Evolutionary conservation across 768 basidiomycete genomes (phyloP), one percentile per base, ranked within the genome.

Genomic region (Dendrothele bispora): DNA sequence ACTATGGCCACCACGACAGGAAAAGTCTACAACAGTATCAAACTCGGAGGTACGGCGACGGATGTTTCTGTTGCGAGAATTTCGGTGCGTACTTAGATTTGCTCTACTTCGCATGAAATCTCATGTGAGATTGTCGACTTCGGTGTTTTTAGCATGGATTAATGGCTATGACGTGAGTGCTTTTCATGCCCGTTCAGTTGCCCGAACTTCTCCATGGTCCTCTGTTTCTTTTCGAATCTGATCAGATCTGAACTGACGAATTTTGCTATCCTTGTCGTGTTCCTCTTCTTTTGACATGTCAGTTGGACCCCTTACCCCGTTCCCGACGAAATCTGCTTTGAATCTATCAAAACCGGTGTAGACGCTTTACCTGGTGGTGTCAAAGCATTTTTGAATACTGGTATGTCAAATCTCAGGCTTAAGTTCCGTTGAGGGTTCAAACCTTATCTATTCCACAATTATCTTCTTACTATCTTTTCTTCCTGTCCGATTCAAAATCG

Each of bases 321-420:
- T 18, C 65, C 79, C 1, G 83, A 86, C 43, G 81, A 80, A 38
- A 70, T 79, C 29, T 75, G 77, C 6, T 84, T 87, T 52, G 78
- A 74, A 18, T 68, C 80, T 2, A 84, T 87, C 66, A 80, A 79
- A 58, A 74, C 73, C 10, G 74, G 72, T 5, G 55, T 78, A 48
- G 67, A 73, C 29, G 61, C 67, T 0, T 56, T 75, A 27, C 73
- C 74, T 1, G 54, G 65, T 0, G 74, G 71, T 6, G 63, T 61
- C 17, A 79, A 79, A 57, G 71, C 77, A 56, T 52, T 80, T 39
- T 52, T 83, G 52, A 80, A 80, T 56, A 74, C 70, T 54, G 75
- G 79, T 72, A 52, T 10, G 65, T 46, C 21, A 36, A 6, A 17
- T 17, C 22, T 2, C n/a, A 53, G 2, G 20, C 21, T 15, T 26